phyloP scores from a whole-genome alignment of 352 stramenopile species.

The Phytophthora constricta region DNA sequence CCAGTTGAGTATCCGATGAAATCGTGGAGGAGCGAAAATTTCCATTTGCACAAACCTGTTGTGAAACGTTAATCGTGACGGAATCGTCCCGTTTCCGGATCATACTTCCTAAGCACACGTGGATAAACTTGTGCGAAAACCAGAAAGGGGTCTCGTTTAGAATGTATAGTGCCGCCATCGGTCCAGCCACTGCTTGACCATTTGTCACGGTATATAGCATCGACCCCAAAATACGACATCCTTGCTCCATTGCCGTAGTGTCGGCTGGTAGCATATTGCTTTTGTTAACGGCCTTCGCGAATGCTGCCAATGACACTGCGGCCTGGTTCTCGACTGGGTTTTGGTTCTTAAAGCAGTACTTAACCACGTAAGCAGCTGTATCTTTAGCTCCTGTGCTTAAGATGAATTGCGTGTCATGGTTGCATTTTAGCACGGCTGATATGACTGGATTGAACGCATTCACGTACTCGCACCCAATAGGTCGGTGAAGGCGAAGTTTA shows the following conservation, averaged over 20 bases:
- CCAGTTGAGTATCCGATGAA: not conserved
- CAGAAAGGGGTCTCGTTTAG: constrained; percentile 26
- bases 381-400: constrained; percentile 10
- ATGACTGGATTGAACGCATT: constrained; percentile 23
- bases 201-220: constrained; percentile 30
- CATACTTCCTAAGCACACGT: constrained; percentile 6
- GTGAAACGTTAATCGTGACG: constrained; percentile 5
- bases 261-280: constrained; percentile 4
- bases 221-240: constrained; percentile 17
- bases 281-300: constrained; percentile 13
- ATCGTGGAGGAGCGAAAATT: not conserved
- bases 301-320: constrained; percentile 18
- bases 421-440: constrained; percentile 20
- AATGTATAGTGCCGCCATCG: constrained; percentile 27
- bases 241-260: constrained; percentile 1
- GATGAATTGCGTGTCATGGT: constrained; percentile 31
- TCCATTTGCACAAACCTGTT: not conserved
- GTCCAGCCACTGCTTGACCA: constrained; percentile 13
- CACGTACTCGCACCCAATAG: constrained; percentile 23
- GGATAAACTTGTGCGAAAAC: constrained; percentile 25
- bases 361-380: constrained; percentile 25
- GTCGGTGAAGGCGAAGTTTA: not conserved
- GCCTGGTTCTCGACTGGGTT: constrained; percentile 26
- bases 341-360: constrained; percentile 31
- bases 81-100: not conserved